Evolutionary conservation across 2,329 filamentous ascomycete species (phyloP).

Genomic region (Magnaporthiopsis rhizophila): DNA sequence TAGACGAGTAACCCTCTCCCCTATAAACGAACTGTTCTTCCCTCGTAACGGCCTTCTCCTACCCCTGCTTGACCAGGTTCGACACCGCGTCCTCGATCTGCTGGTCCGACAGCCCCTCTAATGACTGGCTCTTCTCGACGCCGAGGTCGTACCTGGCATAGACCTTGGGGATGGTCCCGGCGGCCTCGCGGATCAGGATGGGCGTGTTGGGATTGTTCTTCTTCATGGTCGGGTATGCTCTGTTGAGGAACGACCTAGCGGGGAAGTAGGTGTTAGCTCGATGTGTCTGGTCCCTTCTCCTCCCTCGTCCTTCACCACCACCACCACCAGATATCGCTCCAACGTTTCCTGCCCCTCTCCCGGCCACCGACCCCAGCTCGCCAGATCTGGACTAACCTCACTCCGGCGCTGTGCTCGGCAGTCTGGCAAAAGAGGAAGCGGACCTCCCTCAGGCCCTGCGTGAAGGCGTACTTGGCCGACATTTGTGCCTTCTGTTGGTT

Average conservation of each 20-base stretch:
- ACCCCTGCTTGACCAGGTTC: constrained; percentile 38
- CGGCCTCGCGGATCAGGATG: constrained; percentile 89
- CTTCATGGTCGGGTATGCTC: constrained; percentile 97
- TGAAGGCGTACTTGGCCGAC: constrained; percentile 90
- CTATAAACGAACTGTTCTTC: too few relatives aligned
- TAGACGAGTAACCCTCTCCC: background rate
- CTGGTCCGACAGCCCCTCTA: constrained; percentile 51
- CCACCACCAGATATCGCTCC: too few relatives aligned
- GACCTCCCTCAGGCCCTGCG: constrained; percentile 83
- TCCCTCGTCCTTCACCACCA: too few relatives aligned
- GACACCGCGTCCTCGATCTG: constrained; percentile 53
- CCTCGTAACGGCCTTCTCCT: background rate
- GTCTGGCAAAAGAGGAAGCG: constrained; percentile 97
- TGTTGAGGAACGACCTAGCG: constrained; percentile 76
- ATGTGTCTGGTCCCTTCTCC: too few relatives aligned
- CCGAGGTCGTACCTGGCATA: constrained; percentile 79
- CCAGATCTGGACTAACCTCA: constrained; percentile 4
- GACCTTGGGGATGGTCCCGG: constrained; percentile 74
- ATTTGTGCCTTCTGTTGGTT: constrained; percentile 43
- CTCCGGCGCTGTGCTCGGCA: constrained; percentile 72
- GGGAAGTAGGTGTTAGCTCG: too few relatives aligned
- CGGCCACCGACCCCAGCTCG: too few relatives aligned
- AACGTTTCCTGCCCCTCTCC: too few relatives aligned
- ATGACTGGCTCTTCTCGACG: constrained; percentile 46
- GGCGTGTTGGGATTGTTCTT: constrained; percentile 93